Evolutionary conservation across 331 rosid genomes (phyloP).

Genomic region (Phaseolus coccineus): DNA sequence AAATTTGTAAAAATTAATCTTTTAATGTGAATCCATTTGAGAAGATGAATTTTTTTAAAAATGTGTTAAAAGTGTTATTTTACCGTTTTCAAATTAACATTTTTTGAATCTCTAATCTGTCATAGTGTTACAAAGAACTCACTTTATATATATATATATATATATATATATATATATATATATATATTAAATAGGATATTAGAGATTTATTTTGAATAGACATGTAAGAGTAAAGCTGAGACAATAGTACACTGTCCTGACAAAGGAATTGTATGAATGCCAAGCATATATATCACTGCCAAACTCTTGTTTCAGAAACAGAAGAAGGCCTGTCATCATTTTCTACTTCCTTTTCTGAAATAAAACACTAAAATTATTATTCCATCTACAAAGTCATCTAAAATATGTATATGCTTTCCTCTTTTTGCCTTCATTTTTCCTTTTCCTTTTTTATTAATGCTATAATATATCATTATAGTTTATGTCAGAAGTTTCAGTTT

Average conservation of each 20-base stretch:
- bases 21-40: too few relatives aligned
- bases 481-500: not conserved
- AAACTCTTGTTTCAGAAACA: constrained; percentile 13
- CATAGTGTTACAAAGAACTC: too few relatives aligned
- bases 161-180: too few relatives aligned
- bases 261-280: constrained; percentile 39
- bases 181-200: too few relatives aligned
- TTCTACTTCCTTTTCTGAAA: constrained; percentile 12
- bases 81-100: too few relatives aligned
- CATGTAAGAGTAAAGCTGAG: constrained; percentile 34
- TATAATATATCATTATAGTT: not conserved
- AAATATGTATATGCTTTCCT: not conserved
- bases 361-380: not conserved
- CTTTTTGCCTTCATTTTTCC: not conserved
- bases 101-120: too few relatives aligned
- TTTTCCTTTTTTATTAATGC: not conserved
- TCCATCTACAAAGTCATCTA: not conserved
- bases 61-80: too few relatives aligned
- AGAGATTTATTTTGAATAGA: not conserved
- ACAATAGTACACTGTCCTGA: constrained; percentile 29
- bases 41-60: too few relatives aligned
- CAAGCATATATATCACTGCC: constrained; percentile 20
- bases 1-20: too few relatives aligned
- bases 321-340: constrained; percentile 14
- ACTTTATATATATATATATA: not conserved